Base-by-base conservation (phyloP, 2,329 filamentous ascomycete species). In the Aspergillus pseudoglaucus region DNA sequence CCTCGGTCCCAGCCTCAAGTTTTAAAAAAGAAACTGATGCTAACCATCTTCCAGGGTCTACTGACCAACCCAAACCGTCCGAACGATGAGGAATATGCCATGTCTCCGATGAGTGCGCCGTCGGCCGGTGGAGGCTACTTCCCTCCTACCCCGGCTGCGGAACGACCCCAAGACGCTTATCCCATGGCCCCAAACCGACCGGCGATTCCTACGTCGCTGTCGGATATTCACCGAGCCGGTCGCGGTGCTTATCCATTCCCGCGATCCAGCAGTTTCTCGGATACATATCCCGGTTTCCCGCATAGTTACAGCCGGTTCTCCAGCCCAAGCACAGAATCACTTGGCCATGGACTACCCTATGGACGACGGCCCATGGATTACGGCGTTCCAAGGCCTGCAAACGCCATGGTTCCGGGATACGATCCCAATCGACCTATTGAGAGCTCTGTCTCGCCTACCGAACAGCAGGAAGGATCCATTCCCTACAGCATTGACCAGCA, bases 1-100 rank as follows among this genome's bases (percentile, higher is more conserved):
- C 70, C 75, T 35, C 67, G 61, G 8, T 73, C 70, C 50, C 59
- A 63, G 8, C 61, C 66, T 39, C 61, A 61, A 38, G 66, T 72
- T 52, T 56, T 10, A 9, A 37, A 37, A 37, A 37, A 37, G 2
- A 17, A 37, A 37, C 12, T n/a, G 6, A 39, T 18, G 18, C 37
- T 39, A 39, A 39, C 37, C 5, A 17, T 37, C 6, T 18, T 12
- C 17, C 17, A 66, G 52, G 60, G 63, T 32, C 50, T 70, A 18
- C 58, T 65, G n/a, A 62, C 66, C 12, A 65, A 66, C 50, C 51
- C 64, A 22, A 62, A 59, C 39, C 60, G 63, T 33, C 51, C 61
- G 18, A 61, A 58, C 46, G 68, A 69, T 7, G 67, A 68, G 22
- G 67, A 70, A 2, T 69, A 68, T 49, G 54, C 64, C 12, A 61